These are phyloP conservation scores for Hamamelis virginiana DNA, from an alignment of 164 flowering plant genomes.

Conservation along the genomic window DNA sequence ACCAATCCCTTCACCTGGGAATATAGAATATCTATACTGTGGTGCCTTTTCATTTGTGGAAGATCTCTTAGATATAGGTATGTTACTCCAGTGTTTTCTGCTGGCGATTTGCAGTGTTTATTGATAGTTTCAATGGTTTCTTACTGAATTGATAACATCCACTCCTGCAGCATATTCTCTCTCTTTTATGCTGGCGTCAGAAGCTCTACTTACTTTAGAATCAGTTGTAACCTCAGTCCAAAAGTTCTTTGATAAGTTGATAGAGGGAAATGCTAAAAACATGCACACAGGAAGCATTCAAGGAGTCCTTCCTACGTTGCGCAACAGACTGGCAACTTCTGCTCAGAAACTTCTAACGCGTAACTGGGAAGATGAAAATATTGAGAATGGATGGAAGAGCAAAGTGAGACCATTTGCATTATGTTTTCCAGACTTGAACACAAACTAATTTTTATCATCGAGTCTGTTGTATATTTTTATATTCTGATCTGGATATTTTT, in stretches of 20 bases:
- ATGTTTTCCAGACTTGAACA: background rate
- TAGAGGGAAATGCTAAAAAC: slow-evolving; percentile 32
- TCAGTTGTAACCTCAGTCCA: slow-evolving; percentile 47
- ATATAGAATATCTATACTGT: slow-evolving; percentile 53
- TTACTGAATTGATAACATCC: slow-evolving; percentile 1
- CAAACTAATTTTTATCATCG: background rate
- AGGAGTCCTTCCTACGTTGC: slow-evolving; percentile 37
- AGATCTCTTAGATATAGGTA: slow-evolving; percentile 54
- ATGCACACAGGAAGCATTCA: slow-evolving; percentile 19
- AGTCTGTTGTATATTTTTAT: background rate
- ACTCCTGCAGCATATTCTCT: slow-evolving; percentile 58
- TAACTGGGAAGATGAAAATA: slow-evolving; percentile 42
- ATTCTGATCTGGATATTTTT: background rate
- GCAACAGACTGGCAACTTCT: slow-evolving; percentile 49
- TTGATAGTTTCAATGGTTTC: slow-evolving; percentile 1
- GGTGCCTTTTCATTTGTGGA: slow-evolving; percentile 68
- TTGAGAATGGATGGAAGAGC: slow-evolving; percentile 48
- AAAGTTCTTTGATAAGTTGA: slow-evolving; percentile 24
- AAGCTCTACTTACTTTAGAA: slow-evolving; percentile 61
- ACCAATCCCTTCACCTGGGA: slow-evolving; percentile 54
- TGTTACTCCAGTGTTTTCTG: slow-evolving; percentile 3
- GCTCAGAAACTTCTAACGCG: slow-evolving; percentile 55
- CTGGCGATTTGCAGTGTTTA: background rate
- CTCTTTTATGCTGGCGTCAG: slow-evolving; percentile 64
- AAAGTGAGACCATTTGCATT: slow-evolving; percentile 38